A percentile compares a stretch with the other conserved stretches of the same genome.
Evolutionary conservation across 1,284 basidiomycete genomes (phyloP).

Genomic region (Puccinia brachypodii): DNA sequence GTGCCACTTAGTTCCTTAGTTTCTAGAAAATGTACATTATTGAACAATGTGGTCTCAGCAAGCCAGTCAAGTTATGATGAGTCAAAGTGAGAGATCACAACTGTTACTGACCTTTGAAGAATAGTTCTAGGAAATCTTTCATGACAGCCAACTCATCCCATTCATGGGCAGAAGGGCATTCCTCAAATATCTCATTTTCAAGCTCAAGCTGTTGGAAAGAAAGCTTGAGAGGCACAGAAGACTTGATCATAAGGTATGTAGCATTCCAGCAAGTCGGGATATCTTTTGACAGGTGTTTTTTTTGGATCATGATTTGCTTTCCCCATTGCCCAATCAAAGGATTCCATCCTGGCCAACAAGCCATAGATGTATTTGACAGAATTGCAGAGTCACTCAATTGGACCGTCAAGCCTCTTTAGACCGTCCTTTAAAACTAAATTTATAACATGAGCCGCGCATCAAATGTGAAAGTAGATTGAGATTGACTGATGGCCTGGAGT

Average conservation of each 20-base stretch:
- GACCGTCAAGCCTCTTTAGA: too few species aligned
- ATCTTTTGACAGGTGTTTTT: not conserved
- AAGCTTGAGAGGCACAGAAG: not conserved
- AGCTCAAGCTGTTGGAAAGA: not conserved
- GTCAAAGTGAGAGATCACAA: not conserved
- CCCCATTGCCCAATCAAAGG: not conserved
- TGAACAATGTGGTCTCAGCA: too few species aligned
- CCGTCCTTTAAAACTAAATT: too few species aligned
- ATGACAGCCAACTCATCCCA: not conserved
- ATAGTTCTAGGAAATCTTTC: constrained; percentile 3
- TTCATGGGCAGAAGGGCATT: not conserved
- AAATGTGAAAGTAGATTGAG: too few species aligned
- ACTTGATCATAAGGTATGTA: not conserved
- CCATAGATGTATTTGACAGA: not conserved
- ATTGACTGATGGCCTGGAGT: too few species aligned
- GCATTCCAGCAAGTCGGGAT: not conserved
- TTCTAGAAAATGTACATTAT: not conserved
- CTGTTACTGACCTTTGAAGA: not conserved
- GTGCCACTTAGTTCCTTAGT: not conserved
- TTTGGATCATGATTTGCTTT: not conserved
- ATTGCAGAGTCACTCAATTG: too few species aligned
- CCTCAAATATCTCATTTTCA: not conserved
- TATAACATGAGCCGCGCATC: too few species aligned
- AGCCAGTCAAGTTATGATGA: not conserved
- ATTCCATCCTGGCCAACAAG: not conserved